Conservation (phyloP, 1,139 yeast genomes). For the Suhomyces wounanorum region DNA sequence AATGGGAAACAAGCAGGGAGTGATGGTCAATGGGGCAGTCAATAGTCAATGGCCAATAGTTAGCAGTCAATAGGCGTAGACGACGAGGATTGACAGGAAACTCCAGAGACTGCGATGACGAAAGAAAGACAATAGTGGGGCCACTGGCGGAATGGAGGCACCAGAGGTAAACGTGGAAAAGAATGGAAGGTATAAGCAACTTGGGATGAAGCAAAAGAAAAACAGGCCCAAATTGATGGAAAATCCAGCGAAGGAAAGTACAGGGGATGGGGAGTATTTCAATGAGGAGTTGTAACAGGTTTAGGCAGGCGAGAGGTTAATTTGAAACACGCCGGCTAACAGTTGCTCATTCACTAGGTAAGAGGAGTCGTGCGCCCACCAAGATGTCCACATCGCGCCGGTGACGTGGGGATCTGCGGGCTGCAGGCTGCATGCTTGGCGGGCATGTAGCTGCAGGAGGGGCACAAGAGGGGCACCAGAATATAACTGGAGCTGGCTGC, state of each 20-base stretch:
- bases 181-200: not conserved
- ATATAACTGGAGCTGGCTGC: not conserved
- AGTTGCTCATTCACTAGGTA: not conserved
- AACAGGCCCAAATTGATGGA: not conserved
- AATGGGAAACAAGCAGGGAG: not conserved
- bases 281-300: not conserved
- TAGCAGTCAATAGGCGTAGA: not conserved
- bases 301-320: not conserved
- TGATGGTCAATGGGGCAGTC: not conserved
- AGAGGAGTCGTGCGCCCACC: not conserved
- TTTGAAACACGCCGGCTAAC: not conserved
- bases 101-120: not conserved
- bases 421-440: not conserved
- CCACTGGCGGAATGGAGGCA: not conserved
- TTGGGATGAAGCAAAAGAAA: not conserved
- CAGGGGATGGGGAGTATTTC: not conserved
- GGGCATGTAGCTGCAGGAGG: not conserved
- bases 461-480: not conserved
- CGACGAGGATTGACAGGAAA: not conserved
- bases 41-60: not conserved
- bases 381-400: conserved; percentile 1
- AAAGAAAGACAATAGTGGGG: not conserved
- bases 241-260: not conserved
- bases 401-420: conserved; percentile 1
- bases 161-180: not conserved